A percentile compares a stretch with the other conserved stretches of the same genome.
phyloP scores from a whole-genome alignment of 345 rosid genomes.

The Salix caprea region DNA sequence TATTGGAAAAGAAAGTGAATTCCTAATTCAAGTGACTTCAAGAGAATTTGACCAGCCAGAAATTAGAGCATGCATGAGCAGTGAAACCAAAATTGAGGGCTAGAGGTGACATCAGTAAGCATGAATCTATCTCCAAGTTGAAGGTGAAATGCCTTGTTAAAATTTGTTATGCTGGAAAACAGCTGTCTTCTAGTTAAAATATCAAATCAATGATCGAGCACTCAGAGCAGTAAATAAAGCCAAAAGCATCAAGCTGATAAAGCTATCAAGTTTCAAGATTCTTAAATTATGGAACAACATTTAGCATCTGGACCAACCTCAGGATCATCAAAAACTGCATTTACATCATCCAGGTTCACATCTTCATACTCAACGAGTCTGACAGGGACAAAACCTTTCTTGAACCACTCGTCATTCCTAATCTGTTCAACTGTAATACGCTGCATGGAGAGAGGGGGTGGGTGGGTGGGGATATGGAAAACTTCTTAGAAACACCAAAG shows the following conservation, averaged over 20 bases:
- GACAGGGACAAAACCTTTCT: constrained; percentile 58
- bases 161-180: no score
- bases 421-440: constrained; percentile 79
- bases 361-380: constrained; percentile 76
- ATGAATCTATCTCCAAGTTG: not conserved
- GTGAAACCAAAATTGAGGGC: not conserved
- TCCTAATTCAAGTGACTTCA: not conserved
- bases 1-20: not conserved
- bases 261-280: not conserved
- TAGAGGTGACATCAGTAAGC: not conserved
- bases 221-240: not conserved
- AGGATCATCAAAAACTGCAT: constrained; percentile 83
- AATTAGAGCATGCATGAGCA: not conserved
- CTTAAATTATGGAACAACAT: not conserved
- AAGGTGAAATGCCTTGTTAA: not conserved
- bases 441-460: constrained; percentile 30
- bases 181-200: not conserved
- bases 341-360: constrained; percentile 87
- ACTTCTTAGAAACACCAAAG: constrained; percentile 13
- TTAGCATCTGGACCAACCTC: constrained; percentile 48
- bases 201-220: not conserved
- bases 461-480: not conserved
- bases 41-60: not conserved
- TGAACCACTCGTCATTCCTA: constrained; percentile 78
- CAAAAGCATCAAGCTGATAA: not conserved